Base-by-base conservation (phyloP, 768 basidiomycete genomes). In the Lyophyllum atratum region DNA sequence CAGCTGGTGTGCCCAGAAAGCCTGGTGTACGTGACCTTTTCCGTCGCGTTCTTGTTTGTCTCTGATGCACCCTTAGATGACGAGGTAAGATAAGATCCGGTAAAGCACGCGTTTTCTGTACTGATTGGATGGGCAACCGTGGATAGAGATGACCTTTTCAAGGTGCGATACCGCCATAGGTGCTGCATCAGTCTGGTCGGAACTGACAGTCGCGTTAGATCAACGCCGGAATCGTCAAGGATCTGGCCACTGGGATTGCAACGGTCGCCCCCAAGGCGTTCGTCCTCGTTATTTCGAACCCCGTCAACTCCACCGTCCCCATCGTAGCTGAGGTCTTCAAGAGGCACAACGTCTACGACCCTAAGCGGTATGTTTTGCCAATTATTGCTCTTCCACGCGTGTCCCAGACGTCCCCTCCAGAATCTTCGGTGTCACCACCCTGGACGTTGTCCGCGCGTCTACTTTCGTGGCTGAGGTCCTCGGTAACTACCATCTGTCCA, bases 261-360 rank as follows among this genome's bases (percentile, higher is more conserved):
- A 86, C 82, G 15, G 70, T 76, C 48, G 85, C 85, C 42, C 96
- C 96, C 58, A 95, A 94, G 69, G 97, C 97, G 21, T 89, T 90
- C 66, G 85, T 98, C 44, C 85, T 95, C 48, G 95, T 99, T 64
- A 98, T 99, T 74, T 96, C 97, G 65, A 99, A 99, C 81, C 97
- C 97, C 29, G 96, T 99, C 70, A 98, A 99, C 85, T 98, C 96
- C 42, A 98, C 97, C 37, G 96, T 98, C 37, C 97, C 97, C 47
- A 93, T 99, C 68, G 93, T 94, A 45, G 93, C 86, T 15, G 96
- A 98, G 74, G 89, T 96, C 34, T 85, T 95, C 79, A 99, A 96
- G 85, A 89, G 93, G 74, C 84, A 89, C 62, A 88, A 87, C 44
- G 90, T 93, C 26, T 98, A 90, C 70, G 86, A 99, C 72, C 90